Conservation (phyloP, 2,329 filamentous ascomycete genomes). For the Didymosphaeria variabile region DNA sequence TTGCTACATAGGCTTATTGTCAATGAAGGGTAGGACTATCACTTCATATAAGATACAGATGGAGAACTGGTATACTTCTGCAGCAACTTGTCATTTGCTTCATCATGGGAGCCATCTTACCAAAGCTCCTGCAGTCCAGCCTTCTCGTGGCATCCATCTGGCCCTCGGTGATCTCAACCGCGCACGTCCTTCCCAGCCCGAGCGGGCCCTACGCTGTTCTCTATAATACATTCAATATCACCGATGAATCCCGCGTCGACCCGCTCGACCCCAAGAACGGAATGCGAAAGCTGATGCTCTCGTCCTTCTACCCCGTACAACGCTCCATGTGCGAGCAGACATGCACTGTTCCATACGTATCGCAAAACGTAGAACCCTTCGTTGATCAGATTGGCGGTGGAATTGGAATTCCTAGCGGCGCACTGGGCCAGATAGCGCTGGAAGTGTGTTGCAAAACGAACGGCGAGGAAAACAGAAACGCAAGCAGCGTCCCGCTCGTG, state of each 20-base stretch:
- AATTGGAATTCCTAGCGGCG: conserved; percentile 16
- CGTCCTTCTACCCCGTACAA: conserved; percentile 26
- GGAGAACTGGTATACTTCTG: no score
- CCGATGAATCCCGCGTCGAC: conserved; percentile 23
- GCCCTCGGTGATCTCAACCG: neutral
- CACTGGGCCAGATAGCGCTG: conserved; percentile 16
- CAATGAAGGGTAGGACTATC: no score
- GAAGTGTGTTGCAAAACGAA: conserved; percentile 15
- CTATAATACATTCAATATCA: conserved; percentile 19
- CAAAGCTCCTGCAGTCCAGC: neutral
- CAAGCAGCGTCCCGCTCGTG: conserved; percentile 8
- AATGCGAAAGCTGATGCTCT: conserved; percentile 25
- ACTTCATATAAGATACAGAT: no score
- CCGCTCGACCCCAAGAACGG: conserved; percentile 23
- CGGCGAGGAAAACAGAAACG: neutral
- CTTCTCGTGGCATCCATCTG: neutral
- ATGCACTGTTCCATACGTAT: conserved; percentile 21
- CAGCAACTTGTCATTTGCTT: neutral
- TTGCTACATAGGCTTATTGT: no score
- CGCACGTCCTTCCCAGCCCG: conserved; percentile 22
- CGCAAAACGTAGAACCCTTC: conserved; percentile 19
- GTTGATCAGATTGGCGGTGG: conserved; percentile 2
- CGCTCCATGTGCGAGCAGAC: conserved; percentile 16
- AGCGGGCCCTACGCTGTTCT: conserved; percentile 21
- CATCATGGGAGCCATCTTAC: neutral